These are phyloP conservation scores for Ceratonia siliqua DNA, from an alignment of 306 rosid species.

Conservation along the genomic window DNA sequence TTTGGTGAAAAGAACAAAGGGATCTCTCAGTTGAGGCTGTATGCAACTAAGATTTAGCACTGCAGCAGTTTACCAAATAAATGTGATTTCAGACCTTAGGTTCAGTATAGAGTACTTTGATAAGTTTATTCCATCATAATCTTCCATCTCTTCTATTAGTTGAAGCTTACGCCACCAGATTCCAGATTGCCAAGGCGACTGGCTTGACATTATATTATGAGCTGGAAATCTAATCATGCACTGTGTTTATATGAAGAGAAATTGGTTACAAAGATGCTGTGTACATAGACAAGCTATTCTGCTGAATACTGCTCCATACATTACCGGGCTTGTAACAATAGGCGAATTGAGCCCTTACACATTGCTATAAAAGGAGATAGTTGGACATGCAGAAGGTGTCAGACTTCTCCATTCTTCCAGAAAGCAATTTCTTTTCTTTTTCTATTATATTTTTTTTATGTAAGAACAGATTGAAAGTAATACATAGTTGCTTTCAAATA, in stretches of 20 bases:
- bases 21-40: constrained; percentile 56
- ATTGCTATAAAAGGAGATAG: not conserved
- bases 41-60: constrained; percentile 48
- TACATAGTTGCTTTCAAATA: constrained; percentile 7
- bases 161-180: constrained; percentile 31
- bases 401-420: constrained; percentile 13
- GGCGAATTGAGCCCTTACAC: constrained; percentile 34
- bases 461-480: constrained; percentile 40
- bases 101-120: constrained; percentile 24
- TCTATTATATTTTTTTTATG: constrained; percentile 11
- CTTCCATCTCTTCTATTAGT: constrained; percentile 4
- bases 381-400: constrained; percentile 29
- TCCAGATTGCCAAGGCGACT: constrained; percentile 34
- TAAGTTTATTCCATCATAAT: constrained; percentile 23
- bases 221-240: not conserved
- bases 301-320: constrained; percentile 38
- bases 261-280: constrained; percentile 43
- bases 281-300: constrained; percentile 46
- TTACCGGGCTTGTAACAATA: constrained; percentile 39
- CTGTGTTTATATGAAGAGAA: constrained; percentile 43
- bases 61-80: constrained; percentile 37
- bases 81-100: too few relatives aligned
- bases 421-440: constrained; percentile 25
- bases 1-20: constrained; percentile 63
- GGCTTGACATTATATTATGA: too few relatives aligned